Percentiles rank a stretch among this genome's conserved stretches.
Evolutionary conservation across 2,329 filamentous ascomycete species (phyloP).

Genomic region (Colletotrichum acutatum): DNA sequence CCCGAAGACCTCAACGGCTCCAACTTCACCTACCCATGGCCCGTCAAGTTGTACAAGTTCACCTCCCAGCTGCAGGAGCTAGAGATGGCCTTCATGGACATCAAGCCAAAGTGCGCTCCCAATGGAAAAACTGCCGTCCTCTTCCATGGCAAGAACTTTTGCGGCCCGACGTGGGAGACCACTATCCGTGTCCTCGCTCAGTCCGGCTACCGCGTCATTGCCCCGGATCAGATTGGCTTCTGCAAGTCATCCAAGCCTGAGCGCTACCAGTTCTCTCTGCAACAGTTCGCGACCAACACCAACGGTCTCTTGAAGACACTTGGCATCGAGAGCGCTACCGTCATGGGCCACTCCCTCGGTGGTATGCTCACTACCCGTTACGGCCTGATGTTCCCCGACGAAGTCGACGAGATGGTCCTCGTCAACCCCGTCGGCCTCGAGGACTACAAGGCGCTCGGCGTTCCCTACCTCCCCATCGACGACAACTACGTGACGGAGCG

Average conservation of each 20-base stretch:
- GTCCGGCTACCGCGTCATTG: constrained; percentile 61
- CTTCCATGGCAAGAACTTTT: constrained; percentile 68
- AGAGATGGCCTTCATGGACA: constrained; percentile 67
- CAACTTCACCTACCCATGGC: constrained; percentile 64
- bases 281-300: constrained; percentile 63
- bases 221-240: constrained; percentile 66
- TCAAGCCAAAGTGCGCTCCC: constrained; percentile 48
- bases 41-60: constrained; percentile 59
- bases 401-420: constrained; percentile 56
- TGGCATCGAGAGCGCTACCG: constrained; percentile 53
- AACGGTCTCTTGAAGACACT: constrained; percentile 57
- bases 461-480: constrained; percentile 58
- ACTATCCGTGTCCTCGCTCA: constrained; percentile 55
- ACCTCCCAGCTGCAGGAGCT: constrained; percentile 58
- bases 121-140: constrained; percentile 57
- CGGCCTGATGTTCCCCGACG: constrained; percentile 59
- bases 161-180: constrained; percentile 61
- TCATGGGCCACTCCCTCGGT: constrained; percentile 66
- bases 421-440: constrained; percentile 65
- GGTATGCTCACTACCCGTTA: constrained; percentile 65
- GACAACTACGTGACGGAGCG: constrained; percentile 49
- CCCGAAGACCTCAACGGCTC: constrained; percentile 58
- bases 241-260: constrained; percentile 66
- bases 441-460: constrained; percentile 61
- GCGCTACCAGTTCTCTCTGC: constrained; percentile 62